Base-by-base conservation (phyloP, 2,329 filamentous ascomycete species). In the Botryotinia calthae region DNA sequence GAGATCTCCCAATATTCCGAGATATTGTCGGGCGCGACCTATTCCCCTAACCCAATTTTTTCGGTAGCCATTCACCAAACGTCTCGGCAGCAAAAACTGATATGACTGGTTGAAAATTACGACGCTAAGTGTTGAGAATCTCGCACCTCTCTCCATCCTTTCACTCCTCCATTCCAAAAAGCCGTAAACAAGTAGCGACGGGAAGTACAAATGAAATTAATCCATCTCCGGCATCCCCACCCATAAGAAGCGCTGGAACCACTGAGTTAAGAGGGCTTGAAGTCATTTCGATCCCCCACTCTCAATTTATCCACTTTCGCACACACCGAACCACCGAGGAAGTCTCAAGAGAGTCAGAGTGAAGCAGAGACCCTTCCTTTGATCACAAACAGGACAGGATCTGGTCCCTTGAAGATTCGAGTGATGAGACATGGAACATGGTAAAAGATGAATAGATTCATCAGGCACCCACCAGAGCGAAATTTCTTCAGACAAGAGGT, bases 161-260 rank as follows among this genome's bases (percentile, higher is more conserved):
- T 28, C 4, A 34, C 16, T 31, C 37, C 25, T n/a, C 25, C 40
- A 40, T n/a, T 28, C 37, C 59, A 22, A 40, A 42, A n/a, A n/a
- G 37, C 34, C 34, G 22, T 62, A 2, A 44, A n/a, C 16, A n/a
- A 44, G 37, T 22, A 63, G 40, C 61, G 25, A 25, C 22, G 25
- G 64, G 46, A 40, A 22, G 25, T 25, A 22, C 14, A 40, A 66
- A 48, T 66, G 12, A 66, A 28, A 66, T 66, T 28, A 66, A 28
- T 28, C 25, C 14, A 54, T 66, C 46, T 66, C 64, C 31, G 64
- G 22, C 18, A 28, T 66, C 31, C 25, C 46, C 64, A 66, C 64
- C n/a, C 64, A 34, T 54, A n/a, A 54, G 46, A 20, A 40, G 46
- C 64, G 64, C 64, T 54, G 64, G 46, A 66, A 40, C 64, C 64